Evolutionary conservation across 2,329 filamentous ascomycete species (phyloP), one percentile per base, ranked within the genome.

Genomic region (Aspergillus floridensis): DNA sequence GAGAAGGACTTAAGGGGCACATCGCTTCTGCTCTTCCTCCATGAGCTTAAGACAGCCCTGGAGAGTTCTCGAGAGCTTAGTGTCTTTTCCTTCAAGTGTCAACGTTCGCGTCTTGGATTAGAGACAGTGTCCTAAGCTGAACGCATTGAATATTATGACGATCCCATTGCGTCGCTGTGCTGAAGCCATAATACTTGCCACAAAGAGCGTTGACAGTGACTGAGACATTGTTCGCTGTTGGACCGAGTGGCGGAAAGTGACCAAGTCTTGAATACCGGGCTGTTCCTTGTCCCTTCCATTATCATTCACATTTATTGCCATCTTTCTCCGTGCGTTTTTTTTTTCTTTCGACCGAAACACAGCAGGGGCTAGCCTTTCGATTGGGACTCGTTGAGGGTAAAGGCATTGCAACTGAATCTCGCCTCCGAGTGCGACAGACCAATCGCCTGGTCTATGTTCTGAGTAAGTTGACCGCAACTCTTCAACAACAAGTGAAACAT

Each of bases 401-500:
- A 38, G 26, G 49, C 49, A 21, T 11, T 32, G 11, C 22, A 52
- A 51, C 24, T 14, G 22, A 47, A 53, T 12, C 11, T 38, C 26
- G 44, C 32, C 16, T 24, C 38, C 10, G 22, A 38, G 48, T 31
- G 49, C 50, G 5, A 46, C 31, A 48, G 24, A 35, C 14, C 31
- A n/a, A 51, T 44, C 51, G 26, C 24, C 41, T 47, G n/a, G 29
- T 46, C 24, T 10, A 52, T 14, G 46, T 19, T 59, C 31, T 41
- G 50, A 24, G 59, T 63, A 57, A 57, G 60, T 60, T 60, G 58
- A 49, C 46, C 31, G 32, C 48, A 29, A 44, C 16, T 44, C 49
- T 52, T 22, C 48, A 54, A 21, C 32, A 49, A 41, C 57, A 63
- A 60, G 63, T 64, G 62, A 67, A 67, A 67, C 64, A 50, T 63